Base-by-base conservation (phyloP, 1,284 basidiomycete species). In the Irpex rosettiformis region DNA sequence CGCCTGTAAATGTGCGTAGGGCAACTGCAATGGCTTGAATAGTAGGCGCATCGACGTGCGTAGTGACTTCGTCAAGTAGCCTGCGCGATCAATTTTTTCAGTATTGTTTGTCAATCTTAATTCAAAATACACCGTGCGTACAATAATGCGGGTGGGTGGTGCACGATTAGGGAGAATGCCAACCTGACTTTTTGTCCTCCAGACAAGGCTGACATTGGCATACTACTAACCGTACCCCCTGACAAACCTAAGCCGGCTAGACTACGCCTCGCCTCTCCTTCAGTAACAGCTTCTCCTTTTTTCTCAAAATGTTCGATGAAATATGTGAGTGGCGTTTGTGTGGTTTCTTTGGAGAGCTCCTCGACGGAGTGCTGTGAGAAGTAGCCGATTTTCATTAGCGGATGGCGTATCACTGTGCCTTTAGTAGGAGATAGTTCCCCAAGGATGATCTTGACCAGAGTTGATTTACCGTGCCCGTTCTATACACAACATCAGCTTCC, bases 11-110 rank as follows among this genome's bases (percentile, higher is more conserved):
- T 13, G 69, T 70, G 51, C 76, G 75, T 22, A 90, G 73, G 3
- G 84, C 82, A 7, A 76, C 71, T 0, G 83, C 79, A 2, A 91
- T 73, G 0, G 83, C 84, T 55, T 80, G 73, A 52, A 89, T 84
- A 0, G 86, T 88, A 33, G 83, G 79, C 57, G 80, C 77, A 67
- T 91, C 88, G 37, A 91, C 72, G 71, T 91, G 88, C 18, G 88
- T 88, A 24, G 87, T 85, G 13, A 86, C 80, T 68, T 89, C 87
- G 66, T 89, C 86, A 27, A 85, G 73, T 0, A 86, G 51, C n/a
- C 58, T 60, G 21, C 42, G 8, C 11, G n/a, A 54, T 60, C 58
- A 58, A 61, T 59, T 25, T 63, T 58, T 53, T 64, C 63, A 56
- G 62, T 57, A 24, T 58, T 59, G n/a, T 58, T 56, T n/a, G 60